These are phyloP conservation scores for Globisporangium lucens DNA, from an alignment of 352 stramenopile species.

Conservation along the genomic window DNA sequence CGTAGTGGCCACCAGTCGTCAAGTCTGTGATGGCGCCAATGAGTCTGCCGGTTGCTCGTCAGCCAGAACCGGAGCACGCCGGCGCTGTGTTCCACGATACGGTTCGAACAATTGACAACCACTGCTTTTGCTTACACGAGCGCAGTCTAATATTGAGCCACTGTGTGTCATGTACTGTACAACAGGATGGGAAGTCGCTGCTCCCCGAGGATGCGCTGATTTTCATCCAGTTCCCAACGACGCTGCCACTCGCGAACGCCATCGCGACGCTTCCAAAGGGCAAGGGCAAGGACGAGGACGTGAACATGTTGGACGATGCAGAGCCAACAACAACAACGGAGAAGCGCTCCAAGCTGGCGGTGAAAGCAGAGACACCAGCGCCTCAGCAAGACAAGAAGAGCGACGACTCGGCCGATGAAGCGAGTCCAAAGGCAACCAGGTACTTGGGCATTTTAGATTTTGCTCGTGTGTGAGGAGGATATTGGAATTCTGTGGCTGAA, in stretches of 20 bases:
- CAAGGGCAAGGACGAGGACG: slow-evolving; percentile 28
- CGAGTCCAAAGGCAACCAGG: slow-evolving; percentile 1
- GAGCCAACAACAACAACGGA: background rate
- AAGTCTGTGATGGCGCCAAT: slow-evolving; percentile 84
- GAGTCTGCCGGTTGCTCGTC: slow-evolving; percentile 66
- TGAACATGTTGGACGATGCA: slow-evolving; percentile 15
- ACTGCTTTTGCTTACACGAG: too few relatives aligned
- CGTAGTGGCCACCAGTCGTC: slow-evolving; percentile 71
- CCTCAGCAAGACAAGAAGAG: slow-evolving; percentile 10
- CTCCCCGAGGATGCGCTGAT: slow-evolving; percentile 68
- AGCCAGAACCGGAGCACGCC: slow-evolving; percentile 53
- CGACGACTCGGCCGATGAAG: slow-evolving; percentile 7
- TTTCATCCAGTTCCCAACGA: slow-evolving; percentile 84
- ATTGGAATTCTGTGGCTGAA: background rate
- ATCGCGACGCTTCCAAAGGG: slow-evolving; percentile 28
- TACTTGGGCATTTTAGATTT: background rate
- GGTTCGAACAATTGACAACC: slow-evolving; percentile 4
- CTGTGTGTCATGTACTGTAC: background rate
- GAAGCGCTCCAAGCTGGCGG: slow-evolving; percentile 16
- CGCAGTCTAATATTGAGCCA: background rate
- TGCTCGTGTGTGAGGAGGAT: background rate
- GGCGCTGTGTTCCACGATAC: slow-evolving; percentile 68
- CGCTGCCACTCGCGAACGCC: slow-evolving; percentile 61
- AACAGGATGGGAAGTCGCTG: slow-evolving; percentile 43
- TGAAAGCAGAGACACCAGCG: slow-evolving; percentile 5